Evolutionary conservation across 2,329 filamentous ascomycete genomes (phyloP).

Genomic region (Sporothrix euskadiensis): DNA sequence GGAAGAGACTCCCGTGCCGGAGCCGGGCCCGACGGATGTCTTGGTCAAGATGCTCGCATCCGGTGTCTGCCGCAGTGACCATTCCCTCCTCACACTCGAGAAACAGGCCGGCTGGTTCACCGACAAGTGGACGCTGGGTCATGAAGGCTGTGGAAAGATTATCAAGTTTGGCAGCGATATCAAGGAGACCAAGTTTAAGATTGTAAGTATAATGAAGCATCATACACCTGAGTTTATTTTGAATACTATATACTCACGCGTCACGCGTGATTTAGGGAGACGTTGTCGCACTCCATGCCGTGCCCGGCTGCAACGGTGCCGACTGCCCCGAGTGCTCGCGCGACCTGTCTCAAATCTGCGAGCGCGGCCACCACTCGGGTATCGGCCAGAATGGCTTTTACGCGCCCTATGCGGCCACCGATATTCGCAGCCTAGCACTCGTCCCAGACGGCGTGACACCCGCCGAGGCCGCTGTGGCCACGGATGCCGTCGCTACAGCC

Average conservation of each 20-base stretch:
- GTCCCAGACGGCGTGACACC: conserved; percentile 15
- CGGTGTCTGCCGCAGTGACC: conserved; percentile 23
- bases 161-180: not conserved
- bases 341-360: conserved; percentile 22
- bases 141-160: conserved; percentile 21
- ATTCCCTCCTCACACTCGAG: conserved; percentile 21
- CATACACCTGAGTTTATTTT: not conserved
- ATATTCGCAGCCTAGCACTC: conserved; percentile 9
- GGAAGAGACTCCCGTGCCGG: conserved; percentile 46
- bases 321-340: conserved; percentile 24
- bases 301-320: conserved; percentile 12
- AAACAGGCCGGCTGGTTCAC: conserved; percentile 23
- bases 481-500: conserved; percentile 18
- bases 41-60: conserved; percentile 37
- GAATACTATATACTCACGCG: not conserved
- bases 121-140: conserved; percentile 20
- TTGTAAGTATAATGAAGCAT: not conserved
- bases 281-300: conserved; percentile 14
- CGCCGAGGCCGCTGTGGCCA: conserved; percentile 19
- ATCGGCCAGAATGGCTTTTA: conserved; percentile 24
- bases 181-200: not conserved
- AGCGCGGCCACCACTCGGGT: conserved; percentile 21
- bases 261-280: not conserved
- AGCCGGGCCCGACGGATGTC: conserved; percentile 44
- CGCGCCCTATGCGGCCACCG: conserved; percentile 11